A percentile compares a stretch with the other conserved stretches of the same genome.
Evolutionary conservation across 2,329 filamentous ascomycete genomes (phyloP).

Genomic region (Phaeoacremonium minimum): DNA sequence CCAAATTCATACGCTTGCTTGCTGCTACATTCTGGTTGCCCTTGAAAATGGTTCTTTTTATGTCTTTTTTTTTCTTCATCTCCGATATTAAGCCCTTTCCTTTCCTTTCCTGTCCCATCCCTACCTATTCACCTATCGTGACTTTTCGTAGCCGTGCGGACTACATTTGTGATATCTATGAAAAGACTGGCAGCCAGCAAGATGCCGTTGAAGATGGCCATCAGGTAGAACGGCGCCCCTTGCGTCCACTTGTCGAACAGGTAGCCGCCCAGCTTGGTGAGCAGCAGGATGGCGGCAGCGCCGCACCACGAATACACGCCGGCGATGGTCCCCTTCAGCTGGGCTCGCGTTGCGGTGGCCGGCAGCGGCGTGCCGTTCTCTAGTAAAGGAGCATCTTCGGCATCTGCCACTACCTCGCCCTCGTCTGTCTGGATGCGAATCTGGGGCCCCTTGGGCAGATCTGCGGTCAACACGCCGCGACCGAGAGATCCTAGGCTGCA

Average conservation of each 20-base stretch:
- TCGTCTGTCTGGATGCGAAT: constrained; percentile 9
- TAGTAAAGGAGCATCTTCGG: constrained; percentile 32
- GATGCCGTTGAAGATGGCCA: constrained; percentile 80
- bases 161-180: constrained; percentile 43
- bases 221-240: constrained; percentile 88
- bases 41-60: too few relatives aligned
- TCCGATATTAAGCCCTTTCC: too few relatives aligned
- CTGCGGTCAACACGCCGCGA: constrained; percentile 64
- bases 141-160: constrained; percentile 16
- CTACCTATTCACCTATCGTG: too few relatives aligned
- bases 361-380: constrained; percentile 13
- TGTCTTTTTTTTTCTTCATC: too few relatives aligned
- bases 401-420: constrained; percentile 8
- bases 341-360: constrained; percentile 40
- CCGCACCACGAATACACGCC: constrained; percentile 91
- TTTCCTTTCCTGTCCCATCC: too few relatives aligned
- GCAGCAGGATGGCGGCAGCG: constrained; percentile 80
- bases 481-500: constrained; percentile 89
- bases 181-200: constrained; percentile 55
- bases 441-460: constrained; percentile 20
- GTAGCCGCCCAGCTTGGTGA: constrained; percentile 86
- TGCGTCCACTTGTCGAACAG: constrained; percentile 74
- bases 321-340: constrained; percentile 88
- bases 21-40: too few relatives aligned
- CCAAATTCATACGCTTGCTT: too few relatives aligned